Conservation (phyloP, 2,329 filamentous ascomycete species). For the Trichoderma sp. region DNA sequence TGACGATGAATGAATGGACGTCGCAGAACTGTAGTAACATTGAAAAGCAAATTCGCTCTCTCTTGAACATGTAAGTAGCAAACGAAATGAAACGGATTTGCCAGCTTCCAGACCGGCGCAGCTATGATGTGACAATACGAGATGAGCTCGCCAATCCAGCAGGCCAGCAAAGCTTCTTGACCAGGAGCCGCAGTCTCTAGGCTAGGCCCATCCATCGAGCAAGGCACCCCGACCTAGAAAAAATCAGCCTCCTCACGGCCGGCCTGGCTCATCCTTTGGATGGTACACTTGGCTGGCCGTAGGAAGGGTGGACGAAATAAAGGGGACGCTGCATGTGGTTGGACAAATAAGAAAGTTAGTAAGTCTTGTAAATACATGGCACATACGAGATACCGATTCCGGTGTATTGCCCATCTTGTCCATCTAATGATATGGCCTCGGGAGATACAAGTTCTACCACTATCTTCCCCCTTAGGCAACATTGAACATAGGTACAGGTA, state of each 20-base stretch:
- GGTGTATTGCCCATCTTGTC: neutral
- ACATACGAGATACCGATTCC: neutral
- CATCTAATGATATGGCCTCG: neutral
- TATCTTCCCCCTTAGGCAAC: neutral
- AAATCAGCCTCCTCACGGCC: conserved; percentile 1
- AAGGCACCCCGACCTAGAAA: conserved; percentile 4
- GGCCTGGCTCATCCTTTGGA: neutral
- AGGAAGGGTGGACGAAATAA: neutral
- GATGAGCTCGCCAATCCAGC: neutral
- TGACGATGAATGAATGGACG: neutral
- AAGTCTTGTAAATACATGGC: neutral
- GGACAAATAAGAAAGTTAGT: neutral
- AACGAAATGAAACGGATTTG: neutral
- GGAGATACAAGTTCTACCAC: neutral
- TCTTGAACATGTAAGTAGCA: neutral
- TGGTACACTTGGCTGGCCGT: neutral
- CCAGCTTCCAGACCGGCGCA: neutral
- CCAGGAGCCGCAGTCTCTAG: conserved; percentile 12
- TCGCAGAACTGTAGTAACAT: neutral
- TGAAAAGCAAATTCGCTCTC: neutral
- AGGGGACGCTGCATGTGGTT: neutral
- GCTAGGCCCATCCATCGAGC: conserved; percentile 10
- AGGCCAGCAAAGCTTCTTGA: neutral
- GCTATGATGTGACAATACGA: conserved; percentile 6
- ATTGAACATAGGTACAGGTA: too few relatives aligned